Percentiles rank a stretch among this genome's conserved stretches.
Evolutionary conservation across 2,329 filamentous ascomycete genomes (phyloP).

Genomic region (Exophiala aquamarina): DNA sequence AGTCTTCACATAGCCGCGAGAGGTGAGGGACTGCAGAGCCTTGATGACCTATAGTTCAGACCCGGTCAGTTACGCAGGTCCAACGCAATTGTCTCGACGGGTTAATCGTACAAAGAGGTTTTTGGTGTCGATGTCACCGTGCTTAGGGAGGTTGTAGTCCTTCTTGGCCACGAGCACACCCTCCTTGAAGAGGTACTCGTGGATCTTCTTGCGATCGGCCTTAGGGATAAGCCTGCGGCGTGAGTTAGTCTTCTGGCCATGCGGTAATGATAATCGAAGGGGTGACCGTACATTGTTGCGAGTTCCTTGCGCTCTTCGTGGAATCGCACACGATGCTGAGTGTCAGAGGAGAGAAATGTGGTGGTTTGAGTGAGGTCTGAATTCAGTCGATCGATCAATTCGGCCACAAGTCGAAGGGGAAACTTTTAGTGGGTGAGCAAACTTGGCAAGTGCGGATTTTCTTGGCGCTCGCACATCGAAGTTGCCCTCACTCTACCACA

Average conservation of each 20-base stretch:
- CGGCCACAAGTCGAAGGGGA: not conserved
- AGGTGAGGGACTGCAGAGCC: slow-evolving; percentile 96
- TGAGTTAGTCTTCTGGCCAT: not conserved
- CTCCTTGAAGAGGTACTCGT: slow-evolving; percentile 98
- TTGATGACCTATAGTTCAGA: slow-evolving; percentile 73
- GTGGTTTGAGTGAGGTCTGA: slow-evolving; percentile 6
- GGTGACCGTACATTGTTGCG: slow-evolving; percentile 36
- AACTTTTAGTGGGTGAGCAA: too few relatives aligned
- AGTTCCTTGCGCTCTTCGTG: slow-evolving; percentile 54
- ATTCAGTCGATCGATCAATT: not conserved
- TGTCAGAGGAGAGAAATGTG: slow-evolving; percentile 11
- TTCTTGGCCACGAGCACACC: slow-evolving; percentile 95
- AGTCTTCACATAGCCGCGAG: slow-evolving; percentile 98
- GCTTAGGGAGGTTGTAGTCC: slow-evolving; percentile 98
- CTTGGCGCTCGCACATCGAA: slow-evolving; percentile 4
- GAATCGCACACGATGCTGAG: slow-evolving; percentile 52
- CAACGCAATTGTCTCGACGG: not conserved
- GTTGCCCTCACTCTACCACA: slow-evolving; percentile 3
- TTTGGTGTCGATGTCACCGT: slow-evolving; percentile 98
- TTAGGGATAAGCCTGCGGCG: slow-evolving; percentile 92
- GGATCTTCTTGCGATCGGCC: slow-evolving; percentile 99
- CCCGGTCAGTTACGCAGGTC: slow-evolving; percentile 5
- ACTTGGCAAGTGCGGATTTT: slow-evolving; percentile 1
- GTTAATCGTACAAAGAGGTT: slow-evolving; percentile 75
- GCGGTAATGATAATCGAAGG: slow-evolving; percentile 5